Evolutionary conservation across 2,329 filamentous ascomycete species (phyloP).

Genomic region (Sporothrix pallida): DNA sequence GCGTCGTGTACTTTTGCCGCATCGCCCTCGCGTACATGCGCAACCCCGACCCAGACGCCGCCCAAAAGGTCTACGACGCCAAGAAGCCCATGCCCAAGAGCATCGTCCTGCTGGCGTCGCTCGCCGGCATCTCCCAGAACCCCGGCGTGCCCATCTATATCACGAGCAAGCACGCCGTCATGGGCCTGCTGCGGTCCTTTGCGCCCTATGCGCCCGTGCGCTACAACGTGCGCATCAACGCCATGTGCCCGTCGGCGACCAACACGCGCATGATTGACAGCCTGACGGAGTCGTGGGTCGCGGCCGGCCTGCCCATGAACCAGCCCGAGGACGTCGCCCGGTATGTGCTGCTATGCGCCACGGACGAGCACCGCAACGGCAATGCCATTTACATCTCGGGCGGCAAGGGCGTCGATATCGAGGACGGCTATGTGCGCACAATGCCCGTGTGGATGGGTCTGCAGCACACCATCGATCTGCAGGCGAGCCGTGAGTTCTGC

Average conservation of each 20-base stretch:
- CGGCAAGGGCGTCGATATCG: slow-evolving; percentile 41
- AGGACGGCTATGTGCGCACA: slow-evolving; percentile 40
- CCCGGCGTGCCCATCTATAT: slow-evolving; percentile 55
- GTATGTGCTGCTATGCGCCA: slow-evolving; percentile 48
- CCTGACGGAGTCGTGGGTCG: slow-evolving; percentile 48
- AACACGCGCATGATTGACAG: slow-evolving; percentile 52
- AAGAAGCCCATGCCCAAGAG: slow-evolving; percentile 36
- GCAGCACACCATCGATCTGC: slow-evolving; percentile 39
- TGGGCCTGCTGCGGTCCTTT: slow-evolving; percentile 56
- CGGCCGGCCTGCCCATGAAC: slow-evolving; percentile 50
- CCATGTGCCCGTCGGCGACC: slow-evolving; percentile 56
- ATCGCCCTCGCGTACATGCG: slow-evolving; percentile 58
- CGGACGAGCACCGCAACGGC: slow-evolving; percentile 43
- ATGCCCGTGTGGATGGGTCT: slow-evolving; percentile 42
- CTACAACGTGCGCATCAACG: slow-evolving; percentile 50
- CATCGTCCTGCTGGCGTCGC: slow-evolving; percentile 45
- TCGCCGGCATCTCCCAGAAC: slow-evolving; percentile 56
- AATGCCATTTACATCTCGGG: slow-evolving; percentile 41
- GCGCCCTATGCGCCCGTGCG: slow-evolving; percentile 44
- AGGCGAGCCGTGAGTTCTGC: slow-evolving; percentile 31
- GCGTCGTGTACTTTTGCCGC: slow-evolving; percentile 54
- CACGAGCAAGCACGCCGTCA: slow-evolving; percentile 56
- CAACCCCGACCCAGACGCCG: slow-evolving; percentile 29
- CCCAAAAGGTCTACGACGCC: slow-evolving; percentile 20
- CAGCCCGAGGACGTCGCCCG: slow-evolving; percentile 50